A percentile compares a stretch with the other conserved stretches of the same genome.
These are phyloP conservation scores for Cardiospermum halicacabum DNA, from an alignment of 345 rosid species.

Conservation along the genomic window DNA sequence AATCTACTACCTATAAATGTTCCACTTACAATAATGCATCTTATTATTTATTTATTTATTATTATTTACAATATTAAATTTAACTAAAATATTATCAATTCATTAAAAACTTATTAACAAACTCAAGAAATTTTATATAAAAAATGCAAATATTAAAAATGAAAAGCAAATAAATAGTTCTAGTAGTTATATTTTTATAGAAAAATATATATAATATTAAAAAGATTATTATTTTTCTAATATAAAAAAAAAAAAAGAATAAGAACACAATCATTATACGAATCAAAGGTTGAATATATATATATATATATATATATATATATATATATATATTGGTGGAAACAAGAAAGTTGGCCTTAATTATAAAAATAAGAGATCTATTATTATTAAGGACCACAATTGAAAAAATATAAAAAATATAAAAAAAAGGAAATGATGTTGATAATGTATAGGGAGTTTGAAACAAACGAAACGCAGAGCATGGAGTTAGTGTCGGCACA, in stretches of 20 bases:
- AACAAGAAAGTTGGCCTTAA: background rate
- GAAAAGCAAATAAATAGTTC: too few relatives aligned
- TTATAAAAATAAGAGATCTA: background rate
- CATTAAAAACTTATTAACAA: too few relatives aligned
- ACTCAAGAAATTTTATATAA: too few relatives aligned
- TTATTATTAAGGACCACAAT: background rate
- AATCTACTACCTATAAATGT: too few relatives aligned
- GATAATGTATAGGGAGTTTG: background rate
- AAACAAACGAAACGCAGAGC: background rate
- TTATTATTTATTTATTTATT: too few relatives aligned
- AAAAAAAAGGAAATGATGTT: background rate
- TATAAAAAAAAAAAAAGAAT: background rate
- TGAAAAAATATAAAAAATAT: background rate
- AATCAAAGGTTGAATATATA: background rate
- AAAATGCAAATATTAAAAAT: too few relatives aligned
- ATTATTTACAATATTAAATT: too few relatives aligned
- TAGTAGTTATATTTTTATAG: too few relatives aligned
- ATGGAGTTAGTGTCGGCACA: slow-evolving; percentile 11
- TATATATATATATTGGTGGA: too few relatives aligned
- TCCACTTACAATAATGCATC: too few relatives aligned
- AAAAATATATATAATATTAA: too few relatives aligned
- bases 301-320: background rate
- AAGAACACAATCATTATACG: background rate
- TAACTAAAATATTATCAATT: too few relatives aligned
- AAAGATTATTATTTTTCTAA: background rate